These are phyloP conservation scores for Neobulgaria alba DNA, from an alignment of 2,329 filamentous ascomycete species.

Conservation along the genomic window DNA sequence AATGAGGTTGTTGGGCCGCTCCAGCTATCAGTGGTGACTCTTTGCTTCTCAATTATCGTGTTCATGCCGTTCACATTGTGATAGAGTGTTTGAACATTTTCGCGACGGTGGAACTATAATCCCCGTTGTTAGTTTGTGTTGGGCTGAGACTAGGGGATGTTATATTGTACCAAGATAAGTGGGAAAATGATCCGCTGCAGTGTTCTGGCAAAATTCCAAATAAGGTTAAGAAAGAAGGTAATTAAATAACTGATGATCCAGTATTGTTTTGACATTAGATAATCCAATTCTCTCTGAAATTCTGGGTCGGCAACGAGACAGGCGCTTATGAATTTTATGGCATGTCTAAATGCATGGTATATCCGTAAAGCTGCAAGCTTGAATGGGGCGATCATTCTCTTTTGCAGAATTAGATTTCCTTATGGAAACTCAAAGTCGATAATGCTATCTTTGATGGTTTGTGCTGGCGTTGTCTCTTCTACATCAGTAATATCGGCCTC, in stretches of 20 bases:
- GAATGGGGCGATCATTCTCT: too few relatives aligned
- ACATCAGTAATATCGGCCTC: too few relatives aligned
- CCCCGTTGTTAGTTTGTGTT: too few relatives aligned
- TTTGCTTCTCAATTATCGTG: constrained; percentile 37
- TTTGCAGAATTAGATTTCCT: too few relatives aligned
- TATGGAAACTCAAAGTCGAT: too few relatives aligned
- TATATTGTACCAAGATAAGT: constrained; percentile 13
- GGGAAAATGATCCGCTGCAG: constrained; percentile 34
- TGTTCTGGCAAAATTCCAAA: constrained; percentile 40
- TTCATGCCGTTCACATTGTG: constrained; percentile 40
- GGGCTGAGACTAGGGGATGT: too few relatives aligned
- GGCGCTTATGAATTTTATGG: too few relatives aligned
- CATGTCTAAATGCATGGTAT: too few relatives aligned
- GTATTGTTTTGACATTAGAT: constrained; percentile 32
- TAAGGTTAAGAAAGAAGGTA: constrained; percentile 32
- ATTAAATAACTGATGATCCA: constrained; percentile 25
- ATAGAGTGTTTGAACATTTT: constrained; percentile 38
- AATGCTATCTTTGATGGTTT: too few relatives aligned
- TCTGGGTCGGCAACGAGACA: constrained; percentile 44
- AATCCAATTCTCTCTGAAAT: constrained; percentile 42
- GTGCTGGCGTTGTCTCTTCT: too few relatives aligned
- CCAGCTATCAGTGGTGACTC: constrained; percentile 38
- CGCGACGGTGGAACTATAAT: constrained; percentile 41
- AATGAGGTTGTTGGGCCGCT: constrained; percentile 43
- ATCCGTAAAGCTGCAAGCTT: too few relatives aligned